A percentile compares a stretch with the other conserved stretches of the same genome.
These are phyloP conservation scores for Rhizopogon rudus DNA, from an alignment of 768 basidiomycete species.

Conservation along the genomic window DNA sequence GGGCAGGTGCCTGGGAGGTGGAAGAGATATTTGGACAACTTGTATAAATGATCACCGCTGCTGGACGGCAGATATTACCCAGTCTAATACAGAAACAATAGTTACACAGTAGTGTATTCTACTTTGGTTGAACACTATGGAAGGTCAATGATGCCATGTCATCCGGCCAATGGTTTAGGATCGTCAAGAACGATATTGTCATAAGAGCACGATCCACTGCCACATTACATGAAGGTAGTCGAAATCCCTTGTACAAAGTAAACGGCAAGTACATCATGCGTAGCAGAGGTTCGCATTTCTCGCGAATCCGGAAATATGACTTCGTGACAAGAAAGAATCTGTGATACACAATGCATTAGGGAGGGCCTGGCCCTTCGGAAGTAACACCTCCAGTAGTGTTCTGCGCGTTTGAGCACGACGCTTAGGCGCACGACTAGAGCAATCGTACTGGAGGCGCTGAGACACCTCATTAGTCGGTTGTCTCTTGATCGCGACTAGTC, in stretches of 20 bases:
- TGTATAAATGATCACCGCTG: not conserved
- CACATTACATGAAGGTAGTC: not conserved
- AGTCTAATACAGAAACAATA: not conserved
- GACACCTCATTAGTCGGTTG: not conserved
- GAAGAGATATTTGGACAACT: constrained; percentile 66
- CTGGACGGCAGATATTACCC: not conserved
- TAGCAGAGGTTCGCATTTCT: not conserved
- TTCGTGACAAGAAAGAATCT: not conserved
- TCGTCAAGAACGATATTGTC: not conserved
- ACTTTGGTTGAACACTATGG: not conserved
- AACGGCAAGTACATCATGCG: no score
- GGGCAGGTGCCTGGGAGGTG: constrained; percentile 96
- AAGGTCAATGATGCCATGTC: not conserved
- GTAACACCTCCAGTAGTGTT: not conserved
- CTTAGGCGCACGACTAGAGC: no score
- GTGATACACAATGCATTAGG: not conserved
- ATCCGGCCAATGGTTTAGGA: no score
- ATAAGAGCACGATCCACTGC: not conserved
- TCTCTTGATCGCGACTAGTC: not conserved
- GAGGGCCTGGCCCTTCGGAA: not conserved
- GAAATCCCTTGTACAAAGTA: not conserved
- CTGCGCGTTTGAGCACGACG: no score
- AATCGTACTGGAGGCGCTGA: not conserved
- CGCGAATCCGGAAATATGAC: not conserved
- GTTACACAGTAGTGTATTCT: not conserved